Conservation (phyloP, 2,329 filamentous ascomycete genomes). For the Fusarium penzigii region DNA sequence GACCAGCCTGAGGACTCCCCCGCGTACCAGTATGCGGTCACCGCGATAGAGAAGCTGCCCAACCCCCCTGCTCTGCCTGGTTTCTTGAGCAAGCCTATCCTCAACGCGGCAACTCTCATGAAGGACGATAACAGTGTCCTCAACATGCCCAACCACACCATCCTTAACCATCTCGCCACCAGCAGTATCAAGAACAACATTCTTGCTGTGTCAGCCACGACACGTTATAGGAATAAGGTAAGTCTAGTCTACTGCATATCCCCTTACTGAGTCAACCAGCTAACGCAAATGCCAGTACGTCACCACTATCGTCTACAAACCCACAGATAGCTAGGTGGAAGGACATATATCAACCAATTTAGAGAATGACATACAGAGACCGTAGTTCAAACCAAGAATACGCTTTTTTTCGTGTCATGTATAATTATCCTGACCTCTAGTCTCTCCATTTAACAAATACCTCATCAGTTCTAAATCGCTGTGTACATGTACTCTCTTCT, state of each 20-base stretch:
- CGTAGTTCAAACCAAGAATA: not conserved
- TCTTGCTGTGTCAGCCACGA: conserved; percentile 92
- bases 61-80: conserved; percentile 83
- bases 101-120: conserved; percentile 88
- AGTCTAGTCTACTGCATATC: conserved; percentile 18
- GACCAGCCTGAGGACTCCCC: conserved; percentile 81
- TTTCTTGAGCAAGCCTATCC: conserved; percentile 90
- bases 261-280: not conserved
- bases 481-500: conserved; percentile 81
- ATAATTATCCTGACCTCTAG: conserved; percentile 29
- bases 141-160: conserved; percentile 95
- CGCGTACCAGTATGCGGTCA: conserved; percentile 71
- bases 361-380: not conserved
- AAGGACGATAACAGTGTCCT: conserved; percentile 98
- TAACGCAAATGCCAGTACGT: conserved; percentile 69
- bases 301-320: conserved; percentile 97
- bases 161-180: conserved; percentile 93
- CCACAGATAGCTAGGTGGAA: conserved; percentile 47
- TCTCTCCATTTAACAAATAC: conserved; percentile 80
- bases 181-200: conserved; percentile 98
- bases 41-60: conserved; percentile 76
- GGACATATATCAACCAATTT: not conserved
- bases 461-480: conserved; percentile 81
- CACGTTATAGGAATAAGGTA: conserved; percentile 95
- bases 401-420: too few relatives aligned